phyloP scores from a whole-genome alignment of 352 stramenopile genomes.

The Pythium diclinum region DNA sequence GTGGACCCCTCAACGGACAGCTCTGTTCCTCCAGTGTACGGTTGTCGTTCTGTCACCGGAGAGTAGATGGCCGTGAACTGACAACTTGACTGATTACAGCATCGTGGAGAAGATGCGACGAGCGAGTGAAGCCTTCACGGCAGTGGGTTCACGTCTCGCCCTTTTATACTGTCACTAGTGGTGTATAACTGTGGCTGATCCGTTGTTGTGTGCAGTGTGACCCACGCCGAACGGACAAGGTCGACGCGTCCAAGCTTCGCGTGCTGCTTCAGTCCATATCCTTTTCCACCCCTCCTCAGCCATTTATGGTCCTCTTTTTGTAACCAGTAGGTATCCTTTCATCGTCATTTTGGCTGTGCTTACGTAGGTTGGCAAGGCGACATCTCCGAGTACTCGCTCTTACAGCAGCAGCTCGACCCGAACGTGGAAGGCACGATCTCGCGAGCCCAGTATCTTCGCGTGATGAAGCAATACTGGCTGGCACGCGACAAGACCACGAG shows the following conservation, averaged over 20 bases:
- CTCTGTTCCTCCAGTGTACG: background rate
- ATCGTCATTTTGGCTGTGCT: constrained; percentile 11
- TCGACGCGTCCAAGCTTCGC: constrained; percentile 44
- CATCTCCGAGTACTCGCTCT: constrained; percentile 34
- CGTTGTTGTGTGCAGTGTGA: constrained; percentile 36
- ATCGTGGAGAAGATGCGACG: constrained; percentile 51
- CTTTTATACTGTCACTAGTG: too few species aligned
- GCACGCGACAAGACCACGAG: constrained; percentile 5
- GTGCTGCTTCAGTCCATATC: constrained; percentile 62
- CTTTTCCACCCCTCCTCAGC: constrained; percentile 25
- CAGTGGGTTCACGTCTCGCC: constrained; percentile 23
- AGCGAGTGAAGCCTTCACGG: constrained; percentile 47
- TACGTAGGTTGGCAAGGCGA: constrained; percentile 48
- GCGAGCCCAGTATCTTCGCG: constrained; percentile 39
- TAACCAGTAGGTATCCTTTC: constrained; percentile 13
- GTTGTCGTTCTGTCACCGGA: constrained; percentile 8
- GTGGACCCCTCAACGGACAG: background rate
- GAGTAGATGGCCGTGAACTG: constrained; percentile 13
- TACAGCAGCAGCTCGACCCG: constrained; percentile 58
- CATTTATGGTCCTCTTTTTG: too few species aligned
- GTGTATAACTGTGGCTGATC: background rate
- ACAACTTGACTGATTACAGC: constrained; percentile 18
- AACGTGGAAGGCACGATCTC: constrained; percentile 37
- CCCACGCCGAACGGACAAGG: constrained; percentile 32
- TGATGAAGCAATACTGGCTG: constrained; percentile 41